Conservation (phyloP, 495 filamentous ascomycete genomes). For the Penicillium angulare region DNA sequence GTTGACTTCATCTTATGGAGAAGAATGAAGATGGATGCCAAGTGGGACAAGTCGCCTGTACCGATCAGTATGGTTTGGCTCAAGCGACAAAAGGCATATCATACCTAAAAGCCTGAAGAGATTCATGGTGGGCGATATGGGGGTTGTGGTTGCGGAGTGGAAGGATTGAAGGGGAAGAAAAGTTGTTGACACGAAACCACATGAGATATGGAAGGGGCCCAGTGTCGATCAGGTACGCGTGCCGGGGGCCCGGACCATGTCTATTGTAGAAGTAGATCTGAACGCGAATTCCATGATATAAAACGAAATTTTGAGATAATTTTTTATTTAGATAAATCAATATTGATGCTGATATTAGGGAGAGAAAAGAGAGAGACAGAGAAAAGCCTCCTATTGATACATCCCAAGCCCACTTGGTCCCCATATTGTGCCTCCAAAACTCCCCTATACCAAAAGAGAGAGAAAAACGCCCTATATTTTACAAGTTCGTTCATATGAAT, state of each 20-base stretch:
- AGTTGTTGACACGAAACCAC: slow-evolving; percentile 35
- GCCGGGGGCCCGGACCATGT: slow-evolving; percentile 1
- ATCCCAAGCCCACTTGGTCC: too few relatives aligned
- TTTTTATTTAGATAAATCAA: too few relatives aligned
- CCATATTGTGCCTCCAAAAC: neutral
- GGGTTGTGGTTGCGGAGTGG: neutral
- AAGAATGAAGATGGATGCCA: slow-evolving; percentile 90
- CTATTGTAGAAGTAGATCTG: neutral
- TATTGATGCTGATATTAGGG: too few relatives aligned
- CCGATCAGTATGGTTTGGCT: slow-evolving; percentile 10
- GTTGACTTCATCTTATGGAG: slow-evolving; percentile 93
- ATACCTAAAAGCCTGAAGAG: slow-evolving; percentile 83
- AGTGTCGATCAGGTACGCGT: slow-evolving; percentile 27
- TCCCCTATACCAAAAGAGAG: too few relatives aligned
- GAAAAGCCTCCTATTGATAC: too few relatives aligned
- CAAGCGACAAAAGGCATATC: slow-evolving; percentile 13
- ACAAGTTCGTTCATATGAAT: neutral
- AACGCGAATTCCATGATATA: too few relatives aligned
- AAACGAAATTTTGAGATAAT: too few relatives aligned
- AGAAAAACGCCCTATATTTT: neutral
- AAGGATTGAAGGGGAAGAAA: neutral
- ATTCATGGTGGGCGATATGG: slow-evolving; percentile 77
- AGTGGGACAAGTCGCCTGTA: slow-evolving; percentile 87
- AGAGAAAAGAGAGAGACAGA: too few relatives aligned
- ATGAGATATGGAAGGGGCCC: slow-evolving; percentile 18